A percentile compares a stretch with the other conserved stretches of the same genome.
Evolutionary conservation across 208 protist genomes (phyloP).

Genomic region (Porcisia hertigi): DNA sequence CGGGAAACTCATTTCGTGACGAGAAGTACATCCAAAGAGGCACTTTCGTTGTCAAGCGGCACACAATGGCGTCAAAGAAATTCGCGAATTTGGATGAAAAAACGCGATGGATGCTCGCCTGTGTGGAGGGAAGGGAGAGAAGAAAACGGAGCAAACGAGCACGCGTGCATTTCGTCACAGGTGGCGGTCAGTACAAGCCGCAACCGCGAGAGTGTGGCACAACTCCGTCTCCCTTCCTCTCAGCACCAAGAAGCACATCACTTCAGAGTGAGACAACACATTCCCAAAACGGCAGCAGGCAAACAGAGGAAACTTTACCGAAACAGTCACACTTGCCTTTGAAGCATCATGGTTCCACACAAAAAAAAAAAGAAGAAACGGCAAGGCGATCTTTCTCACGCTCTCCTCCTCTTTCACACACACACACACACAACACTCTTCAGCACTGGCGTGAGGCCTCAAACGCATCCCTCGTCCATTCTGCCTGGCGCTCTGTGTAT

Average conservation of each 20-base stretch:
- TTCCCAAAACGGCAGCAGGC: background rate
- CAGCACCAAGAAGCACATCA: background rate
- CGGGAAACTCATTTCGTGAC: background rate
- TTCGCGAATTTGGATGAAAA: too few species aligned
- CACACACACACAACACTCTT: background rate
- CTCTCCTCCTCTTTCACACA: background rate
- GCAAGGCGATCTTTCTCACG: background rate
- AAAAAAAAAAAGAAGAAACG: too few species aligned
- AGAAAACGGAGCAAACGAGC: background rate
- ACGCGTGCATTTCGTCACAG: background rate
- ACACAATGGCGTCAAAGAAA: background rate
- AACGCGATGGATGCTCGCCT: too few species aligned
- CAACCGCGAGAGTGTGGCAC: background rate
- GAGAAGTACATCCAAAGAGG: background rate
- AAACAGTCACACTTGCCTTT: background rate
- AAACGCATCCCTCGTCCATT: too few species aligned
- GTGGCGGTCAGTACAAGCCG: background rate
- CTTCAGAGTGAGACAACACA: background rate
- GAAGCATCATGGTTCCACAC: background rate
- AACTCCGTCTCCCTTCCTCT: background rate
- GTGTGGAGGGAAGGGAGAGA: background rate
- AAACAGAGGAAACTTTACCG: background rate
- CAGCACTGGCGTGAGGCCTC: background rate
- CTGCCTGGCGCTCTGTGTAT: background rate
- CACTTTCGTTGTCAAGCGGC: background rate